A percentile compares a stretch with the other conserved stretches of the same genome.
phyloP scores from a whole-genome alignment of 306 rosid genomes.

The Cicer pinnatifidum region DNA sequence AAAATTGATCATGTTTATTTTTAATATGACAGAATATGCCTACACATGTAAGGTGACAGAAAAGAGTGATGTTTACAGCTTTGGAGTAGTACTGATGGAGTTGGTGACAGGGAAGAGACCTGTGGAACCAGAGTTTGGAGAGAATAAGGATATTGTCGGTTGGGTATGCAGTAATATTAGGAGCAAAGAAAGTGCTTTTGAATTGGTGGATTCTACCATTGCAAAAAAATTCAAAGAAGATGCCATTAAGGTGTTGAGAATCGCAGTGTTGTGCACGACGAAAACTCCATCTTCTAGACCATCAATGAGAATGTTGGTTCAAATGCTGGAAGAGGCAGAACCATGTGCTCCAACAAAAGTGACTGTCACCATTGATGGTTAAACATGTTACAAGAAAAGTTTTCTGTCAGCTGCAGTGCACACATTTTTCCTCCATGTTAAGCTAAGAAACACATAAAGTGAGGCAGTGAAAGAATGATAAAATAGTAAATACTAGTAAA shows the following conservation, averaged over 20 bases:
- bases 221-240: conserved; percentile 60
- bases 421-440: conserved; percentile 16
- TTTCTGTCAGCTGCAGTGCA: neutral
- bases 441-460: conserved; percentile 18
- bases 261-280: conserved; percentile 66
- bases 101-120: conserved; percentile 79
- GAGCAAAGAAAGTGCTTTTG: conserved; percentile 48
- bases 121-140: conserved; percentile 71
- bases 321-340: conserved; percentile 82
- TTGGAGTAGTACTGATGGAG: conserved; percentile 89
- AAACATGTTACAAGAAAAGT: conserved; percentile 33
- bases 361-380: conserved; percentile 46
- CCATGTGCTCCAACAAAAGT: conserved; percentile 56
- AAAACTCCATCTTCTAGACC: conserved; percentile 73
- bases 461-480: conserved; percentile 4
- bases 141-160: conserved; percentile 70
- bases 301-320: conserved; percentile 86
- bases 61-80: conserved; percentile 91
- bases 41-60: conserved; percentile 82
- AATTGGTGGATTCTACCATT: conserved; percentile 65
- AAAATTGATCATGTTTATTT: conserved; percentile 40
- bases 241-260: conserved; percentile 66
- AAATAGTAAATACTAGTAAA: conserved; percentile 3
- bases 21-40: conserved; percentile 68
- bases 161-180: conserved; percentile 67